Conservation (phyloP, 1,284 basidiomycete species). For the Sphaerobolus stellatus region DNA sequence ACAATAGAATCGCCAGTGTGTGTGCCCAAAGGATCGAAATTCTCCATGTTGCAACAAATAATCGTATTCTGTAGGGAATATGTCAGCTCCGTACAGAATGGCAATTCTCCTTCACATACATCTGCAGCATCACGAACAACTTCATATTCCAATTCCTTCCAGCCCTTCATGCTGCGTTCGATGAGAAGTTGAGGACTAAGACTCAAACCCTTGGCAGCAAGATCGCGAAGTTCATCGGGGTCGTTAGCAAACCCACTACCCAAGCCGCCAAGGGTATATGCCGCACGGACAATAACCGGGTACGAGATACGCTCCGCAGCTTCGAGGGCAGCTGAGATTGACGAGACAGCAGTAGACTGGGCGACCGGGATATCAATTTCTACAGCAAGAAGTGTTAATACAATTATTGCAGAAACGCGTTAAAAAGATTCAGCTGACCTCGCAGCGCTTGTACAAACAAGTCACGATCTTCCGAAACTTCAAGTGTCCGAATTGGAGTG, state of each 20-base stretch:
- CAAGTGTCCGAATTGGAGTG: constrained; percentile 91
- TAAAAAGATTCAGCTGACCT: constrained; percentile 48
- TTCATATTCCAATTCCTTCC: constrained; percentile 99
- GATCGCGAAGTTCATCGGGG: constrained; percentile 91
- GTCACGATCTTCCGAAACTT: constrained; percentile 96
- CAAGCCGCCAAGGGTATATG: constrained; percentile 97
- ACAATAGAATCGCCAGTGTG: constrained; percentile 99
- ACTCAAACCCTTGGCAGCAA: constrained; percentile 88
- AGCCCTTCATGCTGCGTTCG: constrained; percentile 98
- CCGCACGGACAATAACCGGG: constrained; percentile 97
- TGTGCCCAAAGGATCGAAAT: constrained; percentile 98
- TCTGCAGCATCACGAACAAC: constrained; percentile 97
- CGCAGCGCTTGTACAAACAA: constrained; percentile 97
- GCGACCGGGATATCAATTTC: constrained; percentile 99
- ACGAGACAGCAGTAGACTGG: constrained; percentile 96
- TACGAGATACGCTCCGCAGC: constrained; percentile 94
- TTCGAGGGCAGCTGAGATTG: constrained; percentile 86
- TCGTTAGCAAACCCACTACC: constrained; percentile 98
- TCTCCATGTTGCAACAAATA: constrained; percentile 98
- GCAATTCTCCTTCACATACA: constrained; percentile 44
- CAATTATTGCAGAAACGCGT: not conserved
- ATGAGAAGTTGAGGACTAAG: constrained; percentile 96
- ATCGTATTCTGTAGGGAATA: constrained; percentile 72
- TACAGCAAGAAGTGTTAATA: constrained; percentile 29
- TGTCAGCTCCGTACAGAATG: constrained; percentile 15